Evolutionary conservation across 78 protist genomes (phyloP), one percentile per base, ranked within the genome.

Genomic region (Anaeramoeba flamelloides): DNA sequence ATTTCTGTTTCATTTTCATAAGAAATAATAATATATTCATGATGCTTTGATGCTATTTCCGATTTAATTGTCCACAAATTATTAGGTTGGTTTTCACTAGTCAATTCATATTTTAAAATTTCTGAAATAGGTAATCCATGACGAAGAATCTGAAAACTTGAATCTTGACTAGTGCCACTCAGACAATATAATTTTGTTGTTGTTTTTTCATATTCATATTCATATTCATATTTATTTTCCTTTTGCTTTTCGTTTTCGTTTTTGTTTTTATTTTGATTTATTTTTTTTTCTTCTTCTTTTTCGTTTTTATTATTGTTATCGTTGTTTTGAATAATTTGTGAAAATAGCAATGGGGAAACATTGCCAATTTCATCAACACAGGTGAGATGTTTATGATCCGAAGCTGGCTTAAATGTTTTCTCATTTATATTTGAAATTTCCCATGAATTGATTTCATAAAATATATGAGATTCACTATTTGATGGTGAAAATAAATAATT

Each of bases 401-500:
- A 17, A 53, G 17, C 17, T 53, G 34, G 69, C 8, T 53, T 26
- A 26, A 17, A 26, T 53, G 8, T 53, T 53, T 8, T 8, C 17
- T 53, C 34, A 8, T 53, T 53, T 17, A 8, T 8, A 17, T 53
- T 53, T 53, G 8, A 26, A 26, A 17, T 26, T 53, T 53, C 69
- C 34, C 17, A 26, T 53, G 8, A 8, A 26, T 8, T 53, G 69
- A 53, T 53, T 1, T n/a, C 41, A 69, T 36, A 65, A 32, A 2
- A 81, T 38, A 39, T 77, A 79, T 95, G 97, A 85, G 93, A 81
- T 26, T 94, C 97, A 39, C 83, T 89, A 84, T 96, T 98, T 31
- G 95, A 53, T 22, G 98, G 97, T 3, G 80, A 75, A 79, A 96
- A 96, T 30, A 96, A 84, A 78, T 82, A 91, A 4, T 97, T 98